A percentile compares a stretch with the other conserved stretches of the same genome.
These are phyloP conservation scores for Nepenthes gracilis DNA, from an alignment of 148 eudicot species.

Conservation along the genomic window DNA sequence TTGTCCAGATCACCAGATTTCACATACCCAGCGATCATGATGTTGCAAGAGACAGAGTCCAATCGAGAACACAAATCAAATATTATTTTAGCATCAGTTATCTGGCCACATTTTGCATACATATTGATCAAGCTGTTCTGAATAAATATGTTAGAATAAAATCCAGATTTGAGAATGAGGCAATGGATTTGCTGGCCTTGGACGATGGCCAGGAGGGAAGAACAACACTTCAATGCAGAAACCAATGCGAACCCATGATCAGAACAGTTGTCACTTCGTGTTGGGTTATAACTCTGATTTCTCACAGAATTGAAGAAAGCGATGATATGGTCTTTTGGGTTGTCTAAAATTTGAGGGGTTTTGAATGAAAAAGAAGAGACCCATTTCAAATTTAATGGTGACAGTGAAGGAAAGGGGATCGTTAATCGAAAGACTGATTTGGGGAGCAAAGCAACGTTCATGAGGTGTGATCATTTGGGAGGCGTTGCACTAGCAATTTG, in stretches of 20 bases:
- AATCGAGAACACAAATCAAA: conserved; percentile 18
- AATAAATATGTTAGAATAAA: conserved; percentile 45
- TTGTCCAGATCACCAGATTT: conserved; percentile 36
- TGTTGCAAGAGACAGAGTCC: conserved; percentile 61
- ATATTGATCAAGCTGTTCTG: conserved; percentile 72
- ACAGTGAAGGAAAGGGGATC: conserved; percentile 1
- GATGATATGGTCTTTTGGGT: conserved; percentile 19
- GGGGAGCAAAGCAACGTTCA: conserved; percentile 4
- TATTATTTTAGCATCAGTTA: conserved; percentile 37
- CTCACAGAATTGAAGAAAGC: conserved; percentile 11
- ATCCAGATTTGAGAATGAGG: conserved; percentile 40
- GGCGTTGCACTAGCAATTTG: no score
- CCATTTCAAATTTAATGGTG: conserved; percentile 22
- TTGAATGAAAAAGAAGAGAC: conserved; percentile 15
- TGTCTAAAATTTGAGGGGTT: conserved; percentile 6
- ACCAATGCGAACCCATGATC: conserved; percentile 38
- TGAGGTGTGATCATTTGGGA: no score
- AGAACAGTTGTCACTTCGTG: background rate
- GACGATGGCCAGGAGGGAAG: conserved; percentile 24
- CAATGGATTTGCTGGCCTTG: conserved; percentile 61
- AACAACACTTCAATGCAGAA: conserved; percentile 53
- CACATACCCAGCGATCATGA: conserved; percentile 64
- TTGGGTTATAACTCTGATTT: conserved; percentile 6
- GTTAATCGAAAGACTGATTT: conserved; percentile 12
- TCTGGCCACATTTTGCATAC: conserved; percentile 48